phyloP scores from a whole-genome alignment of 306 rosid genomes.

The Rosa chinensis region DNA sequence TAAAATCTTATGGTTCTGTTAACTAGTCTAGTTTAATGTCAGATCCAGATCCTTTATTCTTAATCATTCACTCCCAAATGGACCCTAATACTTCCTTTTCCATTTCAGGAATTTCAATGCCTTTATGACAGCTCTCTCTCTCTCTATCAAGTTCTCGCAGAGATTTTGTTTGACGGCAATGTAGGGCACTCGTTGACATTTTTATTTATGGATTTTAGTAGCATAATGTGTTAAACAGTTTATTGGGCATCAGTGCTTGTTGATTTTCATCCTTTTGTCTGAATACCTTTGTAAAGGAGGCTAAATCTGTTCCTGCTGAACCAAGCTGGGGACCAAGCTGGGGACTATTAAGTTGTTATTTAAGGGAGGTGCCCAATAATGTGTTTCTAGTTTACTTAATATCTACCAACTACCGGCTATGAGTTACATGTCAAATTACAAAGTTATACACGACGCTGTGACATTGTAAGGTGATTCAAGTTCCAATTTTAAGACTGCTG shows the following conservation, averaged over 20 bases:
- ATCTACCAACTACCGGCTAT: background rate
- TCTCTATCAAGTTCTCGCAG: slow-evolving; percentile 20
- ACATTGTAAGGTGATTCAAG: background rate
- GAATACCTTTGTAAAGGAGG: slow-evolving; percentile 14
- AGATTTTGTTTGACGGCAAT: slow-evolving; percentile 35
- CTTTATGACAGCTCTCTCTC: slow-evolving; percentile 57
- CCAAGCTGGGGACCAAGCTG: slow-evolving; percentile 10
- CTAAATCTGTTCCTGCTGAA: slow-evolving; percentile 18
- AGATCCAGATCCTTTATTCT: background rate
- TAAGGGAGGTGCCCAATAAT: slow-evolving; percentile 9
- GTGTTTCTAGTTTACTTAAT: slow-evolving; percentile 7
- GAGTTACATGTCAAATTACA: background rate
- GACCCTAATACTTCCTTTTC: slow-evolving; percentile 18
- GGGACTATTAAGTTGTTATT: slow-evolving; percentile 5
- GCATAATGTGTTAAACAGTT: slow-evolving; percentile 37
- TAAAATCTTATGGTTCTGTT: background rate
- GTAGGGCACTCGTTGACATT: slow-evolving; percentile 24
- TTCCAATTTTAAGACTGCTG: background rate
- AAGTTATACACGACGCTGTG: background rate
- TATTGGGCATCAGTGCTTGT: background rate
- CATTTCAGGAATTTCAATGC: slow-evolving; percentile 92
- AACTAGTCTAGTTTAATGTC: background rate
- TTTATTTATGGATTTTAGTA: slow-evolving; percentile 24
- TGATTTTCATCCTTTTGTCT: background rate
- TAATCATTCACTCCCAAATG: background rate